These are phyloP conservation scores for Aspergillus sp. DNA, from an alignment of 2,329 filamentous ascomycete genomes.

Conservation along the genomic window DNA sequence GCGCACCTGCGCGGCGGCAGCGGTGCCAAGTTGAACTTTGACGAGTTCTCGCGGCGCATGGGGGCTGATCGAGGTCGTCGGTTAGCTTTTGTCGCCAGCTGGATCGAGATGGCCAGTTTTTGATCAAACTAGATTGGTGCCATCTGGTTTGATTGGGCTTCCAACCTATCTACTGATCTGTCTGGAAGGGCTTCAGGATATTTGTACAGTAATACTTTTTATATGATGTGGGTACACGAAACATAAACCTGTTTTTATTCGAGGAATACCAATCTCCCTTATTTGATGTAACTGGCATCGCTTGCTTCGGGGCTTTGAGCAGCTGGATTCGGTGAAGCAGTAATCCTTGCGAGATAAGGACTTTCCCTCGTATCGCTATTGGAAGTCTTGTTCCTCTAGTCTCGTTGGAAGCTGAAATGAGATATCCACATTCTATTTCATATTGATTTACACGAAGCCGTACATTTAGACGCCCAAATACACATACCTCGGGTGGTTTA, in stretches of 20 bases:
- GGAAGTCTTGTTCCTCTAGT: too few species aligned
- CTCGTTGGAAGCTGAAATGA: too few species aligned
- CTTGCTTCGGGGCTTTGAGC: not conserved
- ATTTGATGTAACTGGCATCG: not conserved
- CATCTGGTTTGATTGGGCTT: too few species aligned
- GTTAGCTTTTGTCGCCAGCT: slow-evolving; percentile 79
- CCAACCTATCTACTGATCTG: too few species aligned
- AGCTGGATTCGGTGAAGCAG: too few species aligned
- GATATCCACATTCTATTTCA: too few species aligned
- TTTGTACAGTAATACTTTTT: not conserved
- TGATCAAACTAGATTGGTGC: slow-evolving; percentile 25
- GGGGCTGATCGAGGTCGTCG: slow-evolving; percentile 65
- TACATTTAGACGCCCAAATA: too few species aligned
- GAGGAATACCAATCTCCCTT: not conserved
- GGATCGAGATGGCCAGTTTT: slow-evolving; percentile 76
- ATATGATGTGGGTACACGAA: not conserved
- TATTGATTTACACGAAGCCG: too few species aligned
- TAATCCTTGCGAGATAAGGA: too few species aligned
- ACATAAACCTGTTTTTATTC: not conserved
- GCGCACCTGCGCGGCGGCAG: slow-evolving; percentile 72
- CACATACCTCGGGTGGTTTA: too few species aligned
- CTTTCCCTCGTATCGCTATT: too few species aligned
- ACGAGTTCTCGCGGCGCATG: slow-evolving; percentile 78
- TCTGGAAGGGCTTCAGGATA: too few species aligned
- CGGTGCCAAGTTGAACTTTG: slow-evolving; percentile 69